A percentile compares a stretch with the other conserved stretches of the same genome.
Conservation (phyloP, 768 basidiomycete genomes). For the Rubroboletus pulcherrimus region DNA sequence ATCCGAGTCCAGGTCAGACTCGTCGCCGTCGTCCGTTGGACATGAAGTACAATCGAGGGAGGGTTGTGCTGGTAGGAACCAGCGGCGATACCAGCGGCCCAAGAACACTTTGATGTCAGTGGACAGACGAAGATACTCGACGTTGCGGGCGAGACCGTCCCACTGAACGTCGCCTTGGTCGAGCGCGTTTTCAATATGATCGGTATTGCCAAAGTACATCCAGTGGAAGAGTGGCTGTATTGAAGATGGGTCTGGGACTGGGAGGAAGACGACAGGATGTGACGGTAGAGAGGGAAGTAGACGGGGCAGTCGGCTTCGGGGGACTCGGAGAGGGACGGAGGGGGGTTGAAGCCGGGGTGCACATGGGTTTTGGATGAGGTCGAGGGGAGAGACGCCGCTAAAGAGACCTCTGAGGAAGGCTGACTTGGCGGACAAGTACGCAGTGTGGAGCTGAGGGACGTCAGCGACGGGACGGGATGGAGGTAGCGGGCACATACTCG, state of each 20-base stretch:
- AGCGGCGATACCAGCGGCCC: conserved; percentile 68
- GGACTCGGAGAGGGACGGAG: conserved; percentile 35
- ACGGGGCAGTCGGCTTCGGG: conserved; percentile 55
- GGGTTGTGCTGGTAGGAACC: conserved; percentile 42
- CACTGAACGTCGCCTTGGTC: conserved; percentile 64
- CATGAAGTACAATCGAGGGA: conserved; percentile 24
- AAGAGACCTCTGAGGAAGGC: conserved; percentile 68
- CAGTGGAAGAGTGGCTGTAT: conserved; percentile 72
- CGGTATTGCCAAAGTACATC: conserved; percentile 76
- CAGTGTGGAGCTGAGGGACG: conserved; percentile 61
- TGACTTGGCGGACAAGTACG: conserved; percentile 82
- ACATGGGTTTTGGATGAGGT: conserved; percentile 45
- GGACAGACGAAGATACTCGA: conserved; percentile 79
- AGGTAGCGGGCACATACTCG: conserved; percentile 43
- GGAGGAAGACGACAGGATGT: conserved; percentile 69
- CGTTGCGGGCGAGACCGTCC: conserved; percentile 87
- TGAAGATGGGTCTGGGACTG: conserved; percentile 69
- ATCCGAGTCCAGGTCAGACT: too few species aligned
- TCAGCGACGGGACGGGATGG: conserved; percentile 4
- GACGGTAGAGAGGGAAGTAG: conserved; percentile 58
- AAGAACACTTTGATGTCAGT: conserved; percentile 75
- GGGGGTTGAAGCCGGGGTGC: conserved; percentile 15
- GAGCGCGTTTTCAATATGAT: conserved; percentile 64
- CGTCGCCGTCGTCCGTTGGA: conserved; percentile 34
- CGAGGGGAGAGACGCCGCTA: conserved; percentile 59